Percentiles rank a stretch among this genome's conserved stretches.
phyloP scores from a whole-genome alignment of 2,329 filamentous ascomycete species.

The Epichloe hybrida region DNA sequence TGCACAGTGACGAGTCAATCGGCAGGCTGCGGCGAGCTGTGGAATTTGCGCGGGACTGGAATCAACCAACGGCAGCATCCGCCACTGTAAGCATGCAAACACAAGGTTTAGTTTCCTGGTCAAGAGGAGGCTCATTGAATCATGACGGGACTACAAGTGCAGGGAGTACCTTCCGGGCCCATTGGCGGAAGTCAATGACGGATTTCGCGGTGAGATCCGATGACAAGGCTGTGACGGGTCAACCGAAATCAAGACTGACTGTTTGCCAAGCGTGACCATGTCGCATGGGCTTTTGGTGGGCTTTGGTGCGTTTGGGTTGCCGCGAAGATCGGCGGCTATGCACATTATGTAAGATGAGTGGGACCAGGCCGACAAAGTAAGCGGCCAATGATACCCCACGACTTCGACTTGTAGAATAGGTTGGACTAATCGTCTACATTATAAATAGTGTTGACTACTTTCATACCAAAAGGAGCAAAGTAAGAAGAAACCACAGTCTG shows the following conservation, averaged over 20 bases:
- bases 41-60: constrained; percentile 8
- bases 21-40: constrained; percentile 14
- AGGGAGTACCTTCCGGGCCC: no score
- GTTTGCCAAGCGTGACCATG: background rate
- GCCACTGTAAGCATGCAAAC: background rate
- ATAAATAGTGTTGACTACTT: no score
- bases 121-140: background rate
- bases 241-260: background rate
- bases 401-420: background rate
- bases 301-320: background rate
- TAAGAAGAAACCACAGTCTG: no score
- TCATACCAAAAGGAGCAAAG: no score
- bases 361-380: background rate
- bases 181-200: background rate
- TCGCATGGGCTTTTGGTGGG: no score
- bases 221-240: background rate
- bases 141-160: no score
- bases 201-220: background rate
- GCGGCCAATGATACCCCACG: constrained; percentile 1
- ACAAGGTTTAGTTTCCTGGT: background rate
- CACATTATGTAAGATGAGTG: background rate
- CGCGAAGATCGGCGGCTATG: background rate
- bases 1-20: constrained; percentile 13
- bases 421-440: no score
- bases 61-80: background rate